Evolutionary conservation across 352 stramenopile species (phyloP), one percentile per base, ranked within the genome.

Genomic region (Phytopythium helicoides): DNA sequence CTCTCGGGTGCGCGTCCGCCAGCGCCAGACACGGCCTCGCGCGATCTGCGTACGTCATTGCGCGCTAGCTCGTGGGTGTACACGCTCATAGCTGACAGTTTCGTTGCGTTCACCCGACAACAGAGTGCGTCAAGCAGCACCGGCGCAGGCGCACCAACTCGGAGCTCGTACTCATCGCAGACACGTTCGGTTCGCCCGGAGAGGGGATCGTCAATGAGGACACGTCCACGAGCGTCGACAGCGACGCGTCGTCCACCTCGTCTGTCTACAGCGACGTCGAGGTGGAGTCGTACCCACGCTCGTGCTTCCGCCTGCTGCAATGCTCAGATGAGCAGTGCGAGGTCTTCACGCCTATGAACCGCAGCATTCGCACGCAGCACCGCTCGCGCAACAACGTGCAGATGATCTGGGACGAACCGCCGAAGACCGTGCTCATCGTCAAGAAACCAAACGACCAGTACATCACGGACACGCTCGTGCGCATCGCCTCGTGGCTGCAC

Each of bases 301-400:
- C 84, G 42, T 76, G 72, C 35, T 94, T 95, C 59, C 79, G 83
- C 0, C 52, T 95, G 35, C 56, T 95, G 34, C 81, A 95, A 65
- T 94, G 86, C 65, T 92, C 81, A 15, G 83, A 95, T 64, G 81
- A 94, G 53, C 82, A 94, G 57, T 95, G 83, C 58, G 86, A 95
- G 52, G 83, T 95, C 19, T 92, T 95, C 45, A 92, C 80, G 35
- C 78, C 83, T 15, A 86, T 81, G 68, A 91, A 95, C 66, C 77
- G 84, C 51, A 95, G 70, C 64, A 94, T 95, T 52, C 80, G 78
- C 51, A 93, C 82, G 41, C 81, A 92, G 59, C 84, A 93, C 58
- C 81, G 83, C 38, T 72, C 84, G 49, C 80, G 84, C 39, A 95
- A 93, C 67, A 95, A 95, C 52, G 83, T 95, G 47, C 86, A 95